Base-by-base conservation (phyloP, 2,329 filamentous ascomycete species). In the Chrysoporthe puriensis region DNA sequence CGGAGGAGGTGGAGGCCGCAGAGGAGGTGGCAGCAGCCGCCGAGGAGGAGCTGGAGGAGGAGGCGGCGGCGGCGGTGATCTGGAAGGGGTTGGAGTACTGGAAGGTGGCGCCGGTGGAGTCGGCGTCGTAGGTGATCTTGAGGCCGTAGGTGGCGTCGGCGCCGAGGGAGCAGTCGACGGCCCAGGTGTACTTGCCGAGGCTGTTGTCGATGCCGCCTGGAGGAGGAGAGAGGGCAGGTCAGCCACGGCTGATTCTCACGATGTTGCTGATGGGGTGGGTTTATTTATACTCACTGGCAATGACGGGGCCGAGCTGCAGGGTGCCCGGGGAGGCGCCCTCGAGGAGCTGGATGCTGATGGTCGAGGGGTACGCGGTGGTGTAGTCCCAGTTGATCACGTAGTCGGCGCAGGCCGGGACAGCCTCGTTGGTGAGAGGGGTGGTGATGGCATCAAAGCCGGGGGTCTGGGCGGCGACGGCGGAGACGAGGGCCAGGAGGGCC, bases 51-150 rank as follows among this genome's bases (percentile, higher is more conserved):
- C 26, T 26, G 26, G 66, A 63, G 34, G 66, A 63, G 34, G 67
- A 4, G 21, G 43, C 72, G 8, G 66, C 34, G 58, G 69, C 74
- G 59, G 75, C 77, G 68, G 75, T 74, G 74, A 88, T 87, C 75
- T 79, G 73, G 82, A 90, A 90, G 74, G 86, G 86, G 81, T 84
- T 84, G 68, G 86, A 88, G 83, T 85, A 90, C 83, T 90, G 87
- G 83, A 86, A 87, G 74, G 83, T 77, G 13, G 62, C 71, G 40
- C 79, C 66, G 78, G 87, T 75, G 72, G 76, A 77, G 50, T 69
- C 63, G 58, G 50, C 52, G 71, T 85, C 82, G 57, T 83, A 80
- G 70, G 76, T 76, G 78, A 90, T 80, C 78, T 82, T 79, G 75
- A 90, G 79, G 72, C 88, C 88, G 78, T 90, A 90, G 74, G 82